Evolutionary conservation across 495 filamentous ascomycete genomes (phyloP).

Genomic region (Schizothecium vesticola): DNA sequence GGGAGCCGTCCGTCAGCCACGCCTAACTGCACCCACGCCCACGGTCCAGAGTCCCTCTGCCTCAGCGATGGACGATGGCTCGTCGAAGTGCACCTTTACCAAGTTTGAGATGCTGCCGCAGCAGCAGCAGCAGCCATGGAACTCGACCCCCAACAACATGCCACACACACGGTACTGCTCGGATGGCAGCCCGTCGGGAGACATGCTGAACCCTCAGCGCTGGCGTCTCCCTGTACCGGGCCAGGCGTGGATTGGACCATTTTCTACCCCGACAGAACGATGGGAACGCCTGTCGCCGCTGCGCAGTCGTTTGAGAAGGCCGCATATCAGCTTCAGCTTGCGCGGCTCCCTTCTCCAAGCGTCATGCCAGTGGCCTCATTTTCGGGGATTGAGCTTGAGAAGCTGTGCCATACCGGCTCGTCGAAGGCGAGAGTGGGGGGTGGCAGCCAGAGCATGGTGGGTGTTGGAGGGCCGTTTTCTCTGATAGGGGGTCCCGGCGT

Average conservation of each 20-base stretch:
- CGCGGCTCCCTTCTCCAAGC: not conserved
- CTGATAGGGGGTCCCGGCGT: not conserved
- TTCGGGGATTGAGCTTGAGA: not conserved
- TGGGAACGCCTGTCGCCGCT: too few species aligned
- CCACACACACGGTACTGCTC: not conserved
- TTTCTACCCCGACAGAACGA: not conserved
- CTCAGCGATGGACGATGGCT: not conserved
- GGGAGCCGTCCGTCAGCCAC: not conserved
- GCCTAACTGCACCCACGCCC: not conserved
- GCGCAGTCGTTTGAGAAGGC: not conserved
- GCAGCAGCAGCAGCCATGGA: not conserved
- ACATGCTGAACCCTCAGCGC: not conserved
- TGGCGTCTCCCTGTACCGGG: not conserved
- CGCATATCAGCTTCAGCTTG: not conserved
- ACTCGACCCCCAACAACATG: not conserved
- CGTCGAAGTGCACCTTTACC: not conserved
- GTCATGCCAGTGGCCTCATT: not conserved
- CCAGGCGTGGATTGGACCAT: not conserved
- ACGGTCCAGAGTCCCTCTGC: not conserved
- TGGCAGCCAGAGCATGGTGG: not conserved
- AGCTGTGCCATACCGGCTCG: not conserved
- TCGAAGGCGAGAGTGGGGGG: not conserved
- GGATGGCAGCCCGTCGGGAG: not conserved
- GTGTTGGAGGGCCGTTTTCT: not conserved
- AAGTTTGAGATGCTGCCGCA: not conserved